Evolutionary conservation across 441 rosid species (phyloP).

Genomic region (Croton setiger): DNA sequence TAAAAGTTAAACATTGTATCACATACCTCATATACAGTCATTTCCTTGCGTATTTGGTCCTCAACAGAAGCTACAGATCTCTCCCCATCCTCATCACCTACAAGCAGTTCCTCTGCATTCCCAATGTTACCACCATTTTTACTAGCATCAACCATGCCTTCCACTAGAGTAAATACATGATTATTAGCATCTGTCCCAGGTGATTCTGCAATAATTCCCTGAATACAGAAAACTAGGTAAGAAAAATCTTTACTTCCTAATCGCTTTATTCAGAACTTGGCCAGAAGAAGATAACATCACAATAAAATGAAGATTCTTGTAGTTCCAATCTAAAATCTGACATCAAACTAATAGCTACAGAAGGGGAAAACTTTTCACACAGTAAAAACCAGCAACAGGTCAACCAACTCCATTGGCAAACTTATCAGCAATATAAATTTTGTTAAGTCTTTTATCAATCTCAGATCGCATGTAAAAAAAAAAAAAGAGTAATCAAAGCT

Average conservation of each 20-base stretch:
- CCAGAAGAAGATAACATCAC: not conserved
- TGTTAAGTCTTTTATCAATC: slow-evolving; percentile 5
- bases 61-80: slow-evolving; percentile 67
- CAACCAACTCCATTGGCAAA: slow-evolving; percentile 4
- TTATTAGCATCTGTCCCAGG: slow-evolving; percentile 33
- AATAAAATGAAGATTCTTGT: not conserved
- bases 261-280: not conserved
- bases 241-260: slow-evolving; percentile 6
- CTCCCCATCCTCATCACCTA: slow-evolving; percentile 80
- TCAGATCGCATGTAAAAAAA: slow-evolving; percentile 3
- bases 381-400: not conserved
- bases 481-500: not conserved
- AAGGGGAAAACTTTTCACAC: not conserved
- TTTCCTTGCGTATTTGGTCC: slow-evolving; percentile 87
- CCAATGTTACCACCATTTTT: slow-evolving; percentile 49
- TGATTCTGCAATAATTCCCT: slow-evolving; percentile 84
- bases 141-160: slow-evolving; percentile 52
- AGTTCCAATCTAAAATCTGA: not conserved
- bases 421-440: not conserved
- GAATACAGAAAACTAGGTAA: slow-evolving; percentile 21
- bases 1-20: slow-evolving; percentile 10
- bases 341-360: slow-evolving; percentile 2
- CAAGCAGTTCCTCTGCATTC: slow-evolving; percentile 57
- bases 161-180: slow-evolving; percentile 58
- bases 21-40: slow-evolving; percentile 84